Evolutionary conservation across 768 basidiomycete species (phyloP).

Genomic region (Kwoniella dejecticola): DNA sequence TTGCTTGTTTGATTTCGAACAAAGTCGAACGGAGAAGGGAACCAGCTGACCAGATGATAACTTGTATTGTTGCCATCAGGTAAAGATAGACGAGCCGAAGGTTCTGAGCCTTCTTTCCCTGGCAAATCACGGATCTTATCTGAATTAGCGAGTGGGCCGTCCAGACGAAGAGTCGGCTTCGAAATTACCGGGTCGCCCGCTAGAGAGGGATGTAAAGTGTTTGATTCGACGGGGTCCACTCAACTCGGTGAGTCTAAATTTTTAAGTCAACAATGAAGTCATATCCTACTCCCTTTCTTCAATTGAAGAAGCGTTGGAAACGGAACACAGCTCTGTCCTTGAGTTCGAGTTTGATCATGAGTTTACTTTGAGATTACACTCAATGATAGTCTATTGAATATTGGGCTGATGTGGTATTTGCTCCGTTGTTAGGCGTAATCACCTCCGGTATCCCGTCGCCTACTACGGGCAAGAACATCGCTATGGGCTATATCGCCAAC

Average conservation of each 20-base stretch:
- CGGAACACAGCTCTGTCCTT: conserved; percentile 7
- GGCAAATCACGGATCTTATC: conserved; percentile 63
- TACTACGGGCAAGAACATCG: conserved; percentile 83
- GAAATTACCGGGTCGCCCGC: conserved; percentile 83
- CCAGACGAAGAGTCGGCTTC: conserved; percentile 76
- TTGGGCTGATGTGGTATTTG: not conserved
- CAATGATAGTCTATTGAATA: no score
- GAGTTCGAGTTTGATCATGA: no score
- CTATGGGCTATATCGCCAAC: conserved; percentile 82
- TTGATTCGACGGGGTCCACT: conserved; percentile 62
- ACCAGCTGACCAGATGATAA: not conserved
- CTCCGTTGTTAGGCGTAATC: conserved; percentile 62
- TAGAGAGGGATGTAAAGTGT: conserved; percentile 81
- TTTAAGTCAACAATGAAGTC: not conserved
- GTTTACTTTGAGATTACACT: no score
- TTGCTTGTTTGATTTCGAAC: not conserved
- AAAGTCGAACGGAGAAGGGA: not conserved
- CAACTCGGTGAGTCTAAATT: conserved; percentile 62
- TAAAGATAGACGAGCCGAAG: conserved; percentile 71
- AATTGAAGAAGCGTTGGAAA: not conserved
- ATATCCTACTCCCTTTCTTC: not conserved
- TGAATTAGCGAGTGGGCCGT: conserved; percentile 78
- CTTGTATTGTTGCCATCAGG: conserved; percentile 58
- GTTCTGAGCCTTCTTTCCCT: conserved; percentile 52
- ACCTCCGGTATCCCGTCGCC: conserved; percentile 97